phyloP scores from a whole-genome alignment of 192 early-diverging fungal species.

The Funneliformis mosseae region DNA sequence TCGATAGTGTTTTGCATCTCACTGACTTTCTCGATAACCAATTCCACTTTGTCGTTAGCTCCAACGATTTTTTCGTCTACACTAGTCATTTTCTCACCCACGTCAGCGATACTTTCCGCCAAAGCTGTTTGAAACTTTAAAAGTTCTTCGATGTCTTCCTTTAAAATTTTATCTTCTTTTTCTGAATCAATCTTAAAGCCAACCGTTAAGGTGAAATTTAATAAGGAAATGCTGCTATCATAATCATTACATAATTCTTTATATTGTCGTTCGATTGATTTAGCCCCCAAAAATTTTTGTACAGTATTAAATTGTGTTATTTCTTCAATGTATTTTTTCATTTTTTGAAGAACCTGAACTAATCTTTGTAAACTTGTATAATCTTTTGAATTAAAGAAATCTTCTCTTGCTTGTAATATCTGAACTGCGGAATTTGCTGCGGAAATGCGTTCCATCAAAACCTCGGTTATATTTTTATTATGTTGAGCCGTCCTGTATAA shows the following conservation, averaged over 20 bases:
- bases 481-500: background rate
- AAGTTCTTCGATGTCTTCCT: background rate
- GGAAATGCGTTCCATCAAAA: background rate
- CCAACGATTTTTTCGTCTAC: background rate
- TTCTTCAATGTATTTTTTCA: background rate
- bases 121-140: background rate
- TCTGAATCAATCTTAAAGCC: background rate
- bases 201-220: background rate
- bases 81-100: background rate
- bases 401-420: background rate
- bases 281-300: background rate
- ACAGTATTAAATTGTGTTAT: background rate
- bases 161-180: background rate
- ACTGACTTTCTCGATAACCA: background rate
- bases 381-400: background rate
- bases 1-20: background rate
- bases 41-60: background rate
- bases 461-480: background rate
- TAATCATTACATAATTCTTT: background rate
- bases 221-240: background rate
- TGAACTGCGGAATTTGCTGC: background rate
- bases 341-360: background rate
- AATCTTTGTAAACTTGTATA: background rate
- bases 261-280: background rate
- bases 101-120: background rate